phyloP scores from a whole-genome alignment of 306 rosid genomes.

The Crataegus laevigata region DNA sequence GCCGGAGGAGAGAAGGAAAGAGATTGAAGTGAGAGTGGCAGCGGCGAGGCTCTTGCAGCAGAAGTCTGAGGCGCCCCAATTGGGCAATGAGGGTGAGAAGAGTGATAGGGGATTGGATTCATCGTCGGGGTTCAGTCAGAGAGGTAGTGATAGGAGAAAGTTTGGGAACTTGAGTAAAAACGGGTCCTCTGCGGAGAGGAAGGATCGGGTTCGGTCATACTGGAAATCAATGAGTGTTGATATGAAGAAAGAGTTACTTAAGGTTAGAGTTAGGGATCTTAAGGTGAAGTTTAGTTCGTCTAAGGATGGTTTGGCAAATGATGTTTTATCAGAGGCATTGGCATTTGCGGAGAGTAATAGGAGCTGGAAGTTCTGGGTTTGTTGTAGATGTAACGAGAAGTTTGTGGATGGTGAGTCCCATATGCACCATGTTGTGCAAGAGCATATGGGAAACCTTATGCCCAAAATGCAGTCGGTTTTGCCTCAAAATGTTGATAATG shows the following conservation, averaged over 20 bases:
- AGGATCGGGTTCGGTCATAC: conserved; percentile 57
- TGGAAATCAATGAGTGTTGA: conserved; percentile 67
- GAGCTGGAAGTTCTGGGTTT: conserved; percentile 82
- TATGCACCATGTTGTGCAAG: conserved; percentile 73
- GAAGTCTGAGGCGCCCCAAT: conserved; percentile 58
- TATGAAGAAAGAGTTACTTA: conserved; percentile 64
- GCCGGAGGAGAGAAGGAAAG: conserved; percentile 80
- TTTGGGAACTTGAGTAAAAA: conserved; percentile 41
- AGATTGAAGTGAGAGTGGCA: conserved; percentile 93
- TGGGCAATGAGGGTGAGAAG: conserved; percentile 50
- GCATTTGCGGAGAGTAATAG: conserved; percentile 51
- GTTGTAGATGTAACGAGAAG: conserved; percentile 64
- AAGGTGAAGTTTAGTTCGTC: conserved; percentile 56
- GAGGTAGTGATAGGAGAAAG: conserved; percentile 56
- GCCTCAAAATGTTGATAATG: conserved; percentile 71
- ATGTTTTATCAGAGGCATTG: conserved; percentile 63
- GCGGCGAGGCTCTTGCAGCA: conserved; percentile 96
- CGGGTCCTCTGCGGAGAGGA: conserved; percentile 65
- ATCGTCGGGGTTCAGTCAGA: conserved; percentile 49
- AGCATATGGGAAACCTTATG: conserved; percentile 67
- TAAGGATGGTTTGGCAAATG: conserved; percentile 55
- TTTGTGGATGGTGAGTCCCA: conserved; percentile 53
- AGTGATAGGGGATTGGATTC: conserved; percentile 52
- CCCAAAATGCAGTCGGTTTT: conserved; percentile 65
- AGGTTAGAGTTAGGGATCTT: conserved; percentile 56